phyloP scores from a whole-genome alignment of 108 stramenopile species.

The Cylindrotheca closterium region DNA sequence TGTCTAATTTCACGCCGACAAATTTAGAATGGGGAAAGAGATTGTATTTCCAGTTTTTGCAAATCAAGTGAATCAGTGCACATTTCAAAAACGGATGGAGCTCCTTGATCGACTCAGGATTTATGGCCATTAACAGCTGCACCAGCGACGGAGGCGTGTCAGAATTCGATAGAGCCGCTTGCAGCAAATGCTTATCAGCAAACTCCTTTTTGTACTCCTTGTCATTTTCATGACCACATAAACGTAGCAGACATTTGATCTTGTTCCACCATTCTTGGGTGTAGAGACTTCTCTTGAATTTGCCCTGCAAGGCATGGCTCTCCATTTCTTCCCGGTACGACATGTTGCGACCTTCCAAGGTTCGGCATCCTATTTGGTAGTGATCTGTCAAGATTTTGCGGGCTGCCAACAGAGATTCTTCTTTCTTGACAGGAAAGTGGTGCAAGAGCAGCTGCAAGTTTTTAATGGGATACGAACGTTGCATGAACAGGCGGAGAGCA shows the following conservation, averaged over 20 bases:
- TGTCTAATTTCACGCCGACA: constrained; percentile 1
- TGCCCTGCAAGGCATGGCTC: constrained; percentile 2
- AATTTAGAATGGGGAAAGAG: constrained; percentile 12
- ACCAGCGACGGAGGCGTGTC: constrained; percentile 31
- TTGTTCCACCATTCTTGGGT: constrained; percentile 22
- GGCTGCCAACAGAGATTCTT: constrained; percentile 45
- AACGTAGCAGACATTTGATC: constrained; percentile 4
- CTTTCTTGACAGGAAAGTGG: constrained; percentile 44
- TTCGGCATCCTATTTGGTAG: constrained; percentile 8
- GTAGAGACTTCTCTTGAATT: constrained; percentile 3
- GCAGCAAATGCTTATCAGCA: constrained; percentile 24
- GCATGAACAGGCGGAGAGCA: constrained; percentile 8
- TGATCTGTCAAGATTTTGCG: constrained; percentile 34
- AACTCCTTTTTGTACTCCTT: constrained; percentile 5
- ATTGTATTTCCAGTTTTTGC: constrained; percentile 11
- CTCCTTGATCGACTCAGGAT: constrained; percentile 7
- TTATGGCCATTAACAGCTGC: constrained; percentile 18
- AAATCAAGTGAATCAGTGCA: constrained; percentile 8
- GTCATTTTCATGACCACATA: constrained; percentile 10
- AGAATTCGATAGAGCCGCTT: constrained; percentile 30
- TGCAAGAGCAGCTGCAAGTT: constrained; percentile 58
- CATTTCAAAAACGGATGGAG: constrained; percentile 2
- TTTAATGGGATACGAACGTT: constrained; percentile 13
- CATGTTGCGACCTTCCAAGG: neutral
- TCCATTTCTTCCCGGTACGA: constrained; percentile 18